Percentiles rank a stretch among this genome's conserved stretches.
phyloP scores from a whole-genome alignment of 352 stramenopile genomes.

The Pythium biforme region DNA sequence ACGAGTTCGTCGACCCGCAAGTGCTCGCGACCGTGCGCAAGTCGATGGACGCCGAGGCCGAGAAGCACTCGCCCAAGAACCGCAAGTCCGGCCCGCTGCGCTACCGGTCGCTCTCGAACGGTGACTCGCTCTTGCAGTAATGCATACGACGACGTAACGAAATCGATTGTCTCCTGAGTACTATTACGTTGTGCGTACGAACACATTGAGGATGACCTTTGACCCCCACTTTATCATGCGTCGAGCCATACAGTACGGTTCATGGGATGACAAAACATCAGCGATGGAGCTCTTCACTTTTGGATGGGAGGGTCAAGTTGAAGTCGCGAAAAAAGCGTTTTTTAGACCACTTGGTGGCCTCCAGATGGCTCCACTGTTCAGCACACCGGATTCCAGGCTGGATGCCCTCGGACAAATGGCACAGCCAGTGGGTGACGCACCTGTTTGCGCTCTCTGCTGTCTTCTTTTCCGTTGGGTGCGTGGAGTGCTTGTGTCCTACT shows the following conservation, averaged over 20 bases:
- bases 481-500: neutral
- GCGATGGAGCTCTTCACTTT: neutral
- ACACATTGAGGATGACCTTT: no score
- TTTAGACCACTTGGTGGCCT: neutral
- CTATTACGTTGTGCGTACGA: no score
- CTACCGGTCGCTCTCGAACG: slow-evolving; percentile 18
- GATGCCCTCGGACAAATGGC: neutral
- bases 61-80: slow-evolving; percentile 25
- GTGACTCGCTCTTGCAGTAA: slow-evolving; percentile 23
- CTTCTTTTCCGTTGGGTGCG: no score
- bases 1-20: slow-evolving; percentile 45
- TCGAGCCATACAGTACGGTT: no score
- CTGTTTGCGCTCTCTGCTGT: neutral
- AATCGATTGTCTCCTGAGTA: no score
- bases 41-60: slow-evolving; percentile 15
- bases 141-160: no score
- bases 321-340: neutral
- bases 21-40: slow-evolving; percentile 60
- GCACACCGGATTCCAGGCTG: neutral
- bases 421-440: neutral
- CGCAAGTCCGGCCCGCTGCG: slow-evolving; percentile 16
- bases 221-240: no score
- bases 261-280: no score
- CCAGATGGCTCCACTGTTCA: neutral
- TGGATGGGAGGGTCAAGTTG: neutral